These are phyloP conservation scores for Hydnomerulius pinastri DNA, from an alignment of 768 basidiomycete genomes.

Conservation along the genomic window DNA sequence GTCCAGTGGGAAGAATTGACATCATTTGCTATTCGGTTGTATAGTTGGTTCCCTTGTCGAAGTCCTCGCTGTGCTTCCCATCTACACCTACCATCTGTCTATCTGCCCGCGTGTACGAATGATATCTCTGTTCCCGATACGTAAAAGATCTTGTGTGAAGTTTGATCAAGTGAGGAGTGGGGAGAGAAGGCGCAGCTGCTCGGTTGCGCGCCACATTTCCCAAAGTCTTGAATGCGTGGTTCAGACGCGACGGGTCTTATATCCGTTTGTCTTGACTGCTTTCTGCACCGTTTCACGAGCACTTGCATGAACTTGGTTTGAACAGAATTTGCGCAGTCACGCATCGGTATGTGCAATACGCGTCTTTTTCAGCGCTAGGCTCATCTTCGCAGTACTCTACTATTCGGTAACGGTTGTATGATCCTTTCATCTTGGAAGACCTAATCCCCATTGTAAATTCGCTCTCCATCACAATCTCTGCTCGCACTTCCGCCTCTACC, in stretches of 20 bases:
- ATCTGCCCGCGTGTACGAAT: too few species aligned
- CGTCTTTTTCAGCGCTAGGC: background rate
- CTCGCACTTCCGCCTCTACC: constrained; percentile 11
- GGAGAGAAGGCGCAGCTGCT: background rate
- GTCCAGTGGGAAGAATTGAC: too few species aligned
- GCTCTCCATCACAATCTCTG: constrained; percentile 4
- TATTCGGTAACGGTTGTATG: background rate
- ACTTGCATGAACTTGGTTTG: constrained; percentile 11
- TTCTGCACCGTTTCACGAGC: constrained; percentile 21
- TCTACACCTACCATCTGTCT: too few species aligned
- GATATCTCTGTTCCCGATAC: background rate
- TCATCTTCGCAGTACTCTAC: background rate
- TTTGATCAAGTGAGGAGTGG: background rate
- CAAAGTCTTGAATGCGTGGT: background rate
- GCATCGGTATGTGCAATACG: constrained; percentile 14
- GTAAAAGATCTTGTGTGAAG: background rate
- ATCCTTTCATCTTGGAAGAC: background rate
- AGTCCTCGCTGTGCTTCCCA: too few species aligned
- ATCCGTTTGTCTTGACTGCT: too few species aligned
- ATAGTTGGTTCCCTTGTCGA: too few species aligned
- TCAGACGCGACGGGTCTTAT: too few species aligned
- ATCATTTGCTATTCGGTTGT: too few species aligned
- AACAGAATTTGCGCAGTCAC: background rate
- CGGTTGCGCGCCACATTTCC: background rate
- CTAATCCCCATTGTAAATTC: constrained; percentile 3